phyloP scores from a whole-genome alignment of 2,329 filamentous ascomycete genomes.

The Setomelanomma holmii region DNA sequence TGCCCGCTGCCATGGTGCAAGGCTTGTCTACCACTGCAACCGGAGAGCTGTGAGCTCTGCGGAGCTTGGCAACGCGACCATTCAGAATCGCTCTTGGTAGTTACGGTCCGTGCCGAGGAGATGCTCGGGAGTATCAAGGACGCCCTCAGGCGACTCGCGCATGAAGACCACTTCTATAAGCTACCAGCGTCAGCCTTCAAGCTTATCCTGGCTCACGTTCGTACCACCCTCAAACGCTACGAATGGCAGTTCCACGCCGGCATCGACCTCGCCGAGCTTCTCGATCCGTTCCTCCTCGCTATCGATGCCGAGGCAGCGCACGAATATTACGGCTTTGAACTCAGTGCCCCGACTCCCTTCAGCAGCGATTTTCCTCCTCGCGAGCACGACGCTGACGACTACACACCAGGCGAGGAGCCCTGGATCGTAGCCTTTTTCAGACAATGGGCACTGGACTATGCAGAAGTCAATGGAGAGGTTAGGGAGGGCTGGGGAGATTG shows the following conservation, averaged over 20 bases:
- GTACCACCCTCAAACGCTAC: conserved; percentile 12
- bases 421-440: conserved; percentile 23
- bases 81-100: conserved; percentile 5
- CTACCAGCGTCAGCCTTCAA: conserved; percentile 5
- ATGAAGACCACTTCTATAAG: conserved; percentile 14
- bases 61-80: conserved; percentile 14
- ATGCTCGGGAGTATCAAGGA: conserved; percentile 22
- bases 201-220: conserved; percentile 11
- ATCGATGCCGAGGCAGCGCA: conserved; percentile 6
- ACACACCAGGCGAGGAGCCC: conserved; percentile 15
- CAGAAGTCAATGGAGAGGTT: conserved; percentile 18
- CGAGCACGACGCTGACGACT: conserved; percentile 20
- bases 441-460: conserved; percentile 24
- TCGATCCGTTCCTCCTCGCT: conserved; percentile 22
- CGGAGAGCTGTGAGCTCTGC: conserved; percentile 18
- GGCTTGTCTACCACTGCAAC: conserved; percentile 5
- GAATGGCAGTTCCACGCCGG: conserved; percentile 25
- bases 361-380: conserved; percentile 10
- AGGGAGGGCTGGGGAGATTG: conserved; percentile 20
- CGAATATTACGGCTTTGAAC: conserved; percentile 9
- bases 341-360: conserved; percentile 10
- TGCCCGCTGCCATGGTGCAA: conserved; percentile 21
- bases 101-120: conserved; percentile 22
- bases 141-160: conserved; percentile 10
- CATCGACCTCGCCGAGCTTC: conserved; percentile 20